These are phyloP conservation scores for Senna tora DNA, from an alignment of 306 rosid species.

Conservation along the genomic window DNA sequence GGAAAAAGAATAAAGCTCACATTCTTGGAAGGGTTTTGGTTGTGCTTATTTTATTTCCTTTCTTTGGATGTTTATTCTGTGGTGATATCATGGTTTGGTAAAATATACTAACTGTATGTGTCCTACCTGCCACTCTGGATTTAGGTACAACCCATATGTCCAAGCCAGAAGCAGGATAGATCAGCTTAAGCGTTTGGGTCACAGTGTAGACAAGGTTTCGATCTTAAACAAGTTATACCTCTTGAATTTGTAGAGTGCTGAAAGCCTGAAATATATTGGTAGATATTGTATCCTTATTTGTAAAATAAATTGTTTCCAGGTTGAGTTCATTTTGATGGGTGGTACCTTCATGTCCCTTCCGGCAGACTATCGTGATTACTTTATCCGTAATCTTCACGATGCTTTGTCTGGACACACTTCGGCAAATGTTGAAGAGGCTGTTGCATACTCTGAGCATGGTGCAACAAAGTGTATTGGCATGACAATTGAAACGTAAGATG, in stretches of 20 bases:
- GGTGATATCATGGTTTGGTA: neutral
- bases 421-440: slow-evolving; percentile 94
- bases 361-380: slow-evolving; percentile 90
- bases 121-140: slow-evolving; percentile 37
- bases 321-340: slow-evolving; percentile 96
- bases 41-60: neutral
- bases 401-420: slow-evolving; percentile 98
- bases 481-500: slow-evolving; percentile 92
- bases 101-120: neutral
- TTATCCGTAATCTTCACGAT: slow-evolving; percentile 88
- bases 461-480: slow-evolving; percentile 95
- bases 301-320: slow-evolving; percentile 60
- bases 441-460: slow-evolving; percentile 88
- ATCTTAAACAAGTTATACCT: neutral
- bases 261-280: slow-evolving; percentile 8
- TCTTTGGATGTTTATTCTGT: neutral
- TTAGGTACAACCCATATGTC: slow-evolving; percentile 95
- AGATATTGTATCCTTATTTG: slow-evolving; percentile 19
- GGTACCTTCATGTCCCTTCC: slow-evolving; percentile 98
- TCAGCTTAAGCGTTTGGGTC: slow-evolving; percentile 98
- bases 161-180: slow-evolving; percentile 97
- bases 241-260: slow-evolving; percentile 9
- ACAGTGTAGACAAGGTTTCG: slow-evolving; percentile 93
- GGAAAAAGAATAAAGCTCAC: no score
- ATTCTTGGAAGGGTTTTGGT: neutral